Conservation (phyloP, 768 basidiomycete genomes). For the Galerina sulciceps region DNA sequence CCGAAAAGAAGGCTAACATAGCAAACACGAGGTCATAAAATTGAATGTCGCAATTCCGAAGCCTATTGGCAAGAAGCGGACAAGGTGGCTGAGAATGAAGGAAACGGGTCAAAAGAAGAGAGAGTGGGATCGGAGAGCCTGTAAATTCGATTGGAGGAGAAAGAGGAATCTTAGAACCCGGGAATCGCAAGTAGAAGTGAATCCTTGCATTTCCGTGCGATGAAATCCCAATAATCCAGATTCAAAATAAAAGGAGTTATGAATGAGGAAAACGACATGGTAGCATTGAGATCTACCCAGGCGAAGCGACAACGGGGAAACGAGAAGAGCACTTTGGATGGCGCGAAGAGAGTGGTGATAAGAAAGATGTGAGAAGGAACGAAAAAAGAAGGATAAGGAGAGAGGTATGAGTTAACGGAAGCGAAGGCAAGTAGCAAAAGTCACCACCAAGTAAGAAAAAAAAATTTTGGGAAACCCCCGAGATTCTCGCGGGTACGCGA, state of each 20-base stretch:
- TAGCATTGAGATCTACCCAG: background rate
- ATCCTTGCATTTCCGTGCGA: background rate
- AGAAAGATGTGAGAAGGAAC: background rate
- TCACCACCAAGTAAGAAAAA: background rate
- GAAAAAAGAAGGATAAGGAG: background rate
- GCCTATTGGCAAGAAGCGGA: background rate
- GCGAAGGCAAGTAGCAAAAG: background rate
- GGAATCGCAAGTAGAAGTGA: slow-evolving; percentile 1
- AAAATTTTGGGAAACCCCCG: background rate
- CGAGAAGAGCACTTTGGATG: slow-evolving; percentile 5
- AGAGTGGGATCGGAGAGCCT: background rate
- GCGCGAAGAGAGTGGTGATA: slow-evolving; percentile 10
- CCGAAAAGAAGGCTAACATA: slow-evolving; percentile 3
- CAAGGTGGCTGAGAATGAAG: background rate
- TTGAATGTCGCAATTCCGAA: background rate
- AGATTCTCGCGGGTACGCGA: background rate
- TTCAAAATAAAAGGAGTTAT: slow-evolving; percentile 8
- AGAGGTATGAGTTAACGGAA: background rate
- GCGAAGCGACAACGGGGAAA: slow-evolving; percentile 3
- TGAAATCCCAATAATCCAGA: slow-evolving; percentile 5
- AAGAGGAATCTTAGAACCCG: background rate
- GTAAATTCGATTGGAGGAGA: background rate
- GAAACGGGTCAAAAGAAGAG: background rate
- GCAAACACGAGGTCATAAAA: background rate
- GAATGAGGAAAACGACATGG: slow-evolving; percentile 1